A percentile compares a stretch with the other conserved stretches of the same genome.
phyloP scores from a whole-genome alignment of 768 basidiomycete genomes.

The Agaricus subrufescens region DNA sequence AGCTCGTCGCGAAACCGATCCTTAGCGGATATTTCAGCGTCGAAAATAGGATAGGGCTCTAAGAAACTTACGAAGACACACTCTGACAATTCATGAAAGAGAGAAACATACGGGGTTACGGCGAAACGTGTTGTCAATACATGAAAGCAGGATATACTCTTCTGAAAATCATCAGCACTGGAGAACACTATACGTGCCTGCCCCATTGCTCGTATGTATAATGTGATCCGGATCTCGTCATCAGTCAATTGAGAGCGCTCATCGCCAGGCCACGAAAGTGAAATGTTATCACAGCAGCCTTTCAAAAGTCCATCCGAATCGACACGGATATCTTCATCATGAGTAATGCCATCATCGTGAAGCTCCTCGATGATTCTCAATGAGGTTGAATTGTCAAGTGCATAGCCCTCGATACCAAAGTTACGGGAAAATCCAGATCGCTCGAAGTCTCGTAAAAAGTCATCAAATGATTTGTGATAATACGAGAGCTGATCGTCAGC shows the following conservation, averaged over 20 bases:
- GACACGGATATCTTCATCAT: background rate
- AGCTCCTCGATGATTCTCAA: background rate
- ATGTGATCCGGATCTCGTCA: too few species aligned
- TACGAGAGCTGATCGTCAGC: background rate
- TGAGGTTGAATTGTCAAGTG: background rate
- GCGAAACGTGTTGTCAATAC: too few species aligned
- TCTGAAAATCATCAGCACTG: too few species aligned
- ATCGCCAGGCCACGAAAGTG: too few species aligned
- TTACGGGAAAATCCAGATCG: background rate
- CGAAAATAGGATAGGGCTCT: background rate
- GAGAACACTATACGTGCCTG: too few species aligned
- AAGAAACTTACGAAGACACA: background rate
- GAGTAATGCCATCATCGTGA: background rate
- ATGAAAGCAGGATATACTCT: too few species aligned
- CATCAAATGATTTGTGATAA: background rate
- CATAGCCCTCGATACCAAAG: background rate
- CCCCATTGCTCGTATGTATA: too few species aligned
- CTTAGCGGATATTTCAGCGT: background rate
- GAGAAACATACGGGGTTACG: too few species aligned
- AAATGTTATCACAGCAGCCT: background rate
- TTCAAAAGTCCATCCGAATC: background rate
- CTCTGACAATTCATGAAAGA: background rate
- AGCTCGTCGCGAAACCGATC: background rate
- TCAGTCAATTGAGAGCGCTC: too few species aligned
- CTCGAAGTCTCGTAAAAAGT: background rate